phyloP scores from a whole-genome alignment of 345 rosid species.

The Camelina hispida region DNA sequence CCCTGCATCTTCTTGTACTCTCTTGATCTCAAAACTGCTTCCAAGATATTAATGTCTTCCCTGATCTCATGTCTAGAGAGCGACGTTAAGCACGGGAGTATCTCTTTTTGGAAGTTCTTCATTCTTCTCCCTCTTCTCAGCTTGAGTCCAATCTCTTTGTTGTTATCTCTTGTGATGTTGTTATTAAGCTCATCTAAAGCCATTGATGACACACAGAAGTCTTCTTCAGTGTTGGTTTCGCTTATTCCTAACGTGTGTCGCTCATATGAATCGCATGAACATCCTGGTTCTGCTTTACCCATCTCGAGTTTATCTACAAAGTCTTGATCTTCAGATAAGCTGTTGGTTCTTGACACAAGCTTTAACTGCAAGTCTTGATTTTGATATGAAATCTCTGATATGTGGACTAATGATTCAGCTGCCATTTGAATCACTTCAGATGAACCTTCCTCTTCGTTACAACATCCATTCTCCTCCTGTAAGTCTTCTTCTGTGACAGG shows the following conservation, averaged over 20 bases:
- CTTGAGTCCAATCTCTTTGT: slow-evolving; percentile 58
- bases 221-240: slow-evolving; percentile 60
- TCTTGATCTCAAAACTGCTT: slow-evolving; percentile 77
- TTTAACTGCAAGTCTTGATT: slow-evolving; percentile 35
- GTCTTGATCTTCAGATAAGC: slow-evolving; percentile 35
- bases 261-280: slow-evolving; percentile 69
- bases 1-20: slow-evolving; percentile 68
- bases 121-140: slow-evolving; percentile 79
- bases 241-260: slow-evolving; percentile 53
- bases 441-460: slow-evolving; percentile 38
- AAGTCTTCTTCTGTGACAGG: slow-evolving; percentile 27
- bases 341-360: slow-evolving; percentile 25
- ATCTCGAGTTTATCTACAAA: background rate
- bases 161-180: slow-evolving; percentile 39
- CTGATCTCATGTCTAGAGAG: slow-evolving; percentile 74
- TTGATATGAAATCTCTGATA: slow-evolving; percentile 42
- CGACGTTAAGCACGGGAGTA: slow-evolving; percentile 64
- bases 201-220: slow-evolving; percentile 60
- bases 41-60: slow-evolving; percentile 74
- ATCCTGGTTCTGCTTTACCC: slow-evolving; percentile 41
- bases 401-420: slow-evolving; percentile 62
- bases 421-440: slow-evolving; percentile 53
- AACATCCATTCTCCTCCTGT: slow-evolving; percentile 10
- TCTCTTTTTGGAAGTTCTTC: slow-evolving; percentile 84
- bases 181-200: slow-evolving; percentile 50